Conservation (phyloP, 371 early-diverging fungal genomes). For the Coelomomyces lativittatus region DNA sequence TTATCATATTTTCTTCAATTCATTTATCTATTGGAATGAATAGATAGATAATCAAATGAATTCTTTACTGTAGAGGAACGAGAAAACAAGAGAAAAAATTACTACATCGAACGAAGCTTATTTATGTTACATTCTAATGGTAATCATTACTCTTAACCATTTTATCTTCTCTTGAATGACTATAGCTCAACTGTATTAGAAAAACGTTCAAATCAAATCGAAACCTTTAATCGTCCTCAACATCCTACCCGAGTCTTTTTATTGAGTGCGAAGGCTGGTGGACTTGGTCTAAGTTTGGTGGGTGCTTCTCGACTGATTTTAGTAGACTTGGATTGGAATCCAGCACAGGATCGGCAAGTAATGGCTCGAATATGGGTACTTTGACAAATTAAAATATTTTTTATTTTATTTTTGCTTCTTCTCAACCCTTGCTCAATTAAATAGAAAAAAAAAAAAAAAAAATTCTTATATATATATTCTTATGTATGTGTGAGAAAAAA, state of each 20-base stretch:
- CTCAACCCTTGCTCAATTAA: not conserved
- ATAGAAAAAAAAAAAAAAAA: too few species aligned
- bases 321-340: conserved; percentile 37
- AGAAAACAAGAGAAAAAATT: not conserved
- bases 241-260: conserved; percentile 20
- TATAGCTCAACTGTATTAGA: conserved; percentile 21
- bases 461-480: too few species aligned
- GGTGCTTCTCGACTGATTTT: conserved; percentile 39
- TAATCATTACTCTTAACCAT: too few species aligned
- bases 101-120: too few species aligned
- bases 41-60: too few species aligned
- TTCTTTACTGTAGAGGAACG: too few species aligned
- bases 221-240: conserved; percentile 8
- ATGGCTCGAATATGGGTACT: conserved; percentile 36
- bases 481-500: not conserved
- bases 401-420: too few species aligned
- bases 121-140: too few species aligned
- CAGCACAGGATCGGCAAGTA: conserved; percentile 24
- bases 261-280: conserved; percentile 43
- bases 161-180: too few species aligned
- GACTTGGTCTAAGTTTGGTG: conserved; percentile 38
- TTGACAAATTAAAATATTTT: too few species aligned
- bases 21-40: too few species aligned
- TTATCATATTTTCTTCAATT: too few species aligned
- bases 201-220: conserved; percentile 26